Percentiles rank a stretch among this genome's conserved stretches.
Evolutionary conservation across 441 rosid species (phyloP).

Genomic region (Erodium trifolium): DNA sequence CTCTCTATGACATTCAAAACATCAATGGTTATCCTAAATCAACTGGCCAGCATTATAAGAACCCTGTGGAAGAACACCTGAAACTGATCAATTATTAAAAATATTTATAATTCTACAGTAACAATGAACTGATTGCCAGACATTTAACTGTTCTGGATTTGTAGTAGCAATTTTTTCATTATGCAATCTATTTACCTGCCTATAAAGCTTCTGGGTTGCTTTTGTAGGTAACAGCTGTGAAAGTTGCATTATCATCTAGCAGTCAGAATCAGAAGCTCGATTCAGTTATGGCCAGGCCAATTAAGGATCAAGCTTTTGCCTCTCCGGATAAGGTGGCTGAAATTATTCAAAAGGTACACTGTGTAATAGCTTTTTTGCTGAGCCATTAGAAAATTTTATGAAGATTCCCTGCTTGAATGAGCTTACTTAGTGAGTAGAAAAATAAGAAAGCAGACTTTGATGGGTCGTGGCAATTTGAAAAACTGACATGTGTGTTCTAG

Average conservation of each 20-base stretch:
- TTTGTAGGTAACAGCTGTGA: constrained; percentile 75
- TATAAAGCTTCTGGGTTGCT: constrained; percentile 19
- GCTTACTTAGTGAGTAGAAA: neutral
- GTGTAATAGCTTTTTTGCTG: neutral
- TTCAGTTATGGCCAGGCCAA: constrained; percentile 70
- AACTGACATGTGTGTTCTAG: neutral
- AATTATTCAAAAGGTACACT: constrained; percentile 76
- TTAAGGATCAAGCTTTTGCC: constrained; percentile 93
- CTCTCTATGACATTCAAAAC: neutral
- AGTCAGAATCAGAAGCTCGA: constrained; percentile 56
- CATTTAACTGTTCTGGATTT: neutral
- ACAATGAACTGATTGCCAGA: neutral
- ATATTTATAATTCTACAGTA: neutral
- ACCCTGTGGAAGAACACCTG: neutral
- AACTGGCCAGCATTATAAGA: neutral
- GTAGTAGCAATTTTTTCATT: neutral
- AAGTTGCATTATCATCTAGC: constrained; percentile 61
- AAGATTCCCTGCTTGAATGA: neutral
- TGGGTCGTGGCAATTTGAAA: neutral
- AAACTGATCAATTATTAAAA: neutral
- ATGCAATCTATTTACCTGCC: neutral
- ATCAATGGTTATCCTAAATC: neutral
- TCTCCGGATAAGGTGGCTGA: constrained; percentile 91
- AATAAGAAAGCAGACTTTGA: neutral
- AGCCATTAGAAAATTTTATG: neutral